Conservation (phyloP, 2,329 filamentous ascomycete genomes). For the Erysiphe neolycopersici region DNA sequence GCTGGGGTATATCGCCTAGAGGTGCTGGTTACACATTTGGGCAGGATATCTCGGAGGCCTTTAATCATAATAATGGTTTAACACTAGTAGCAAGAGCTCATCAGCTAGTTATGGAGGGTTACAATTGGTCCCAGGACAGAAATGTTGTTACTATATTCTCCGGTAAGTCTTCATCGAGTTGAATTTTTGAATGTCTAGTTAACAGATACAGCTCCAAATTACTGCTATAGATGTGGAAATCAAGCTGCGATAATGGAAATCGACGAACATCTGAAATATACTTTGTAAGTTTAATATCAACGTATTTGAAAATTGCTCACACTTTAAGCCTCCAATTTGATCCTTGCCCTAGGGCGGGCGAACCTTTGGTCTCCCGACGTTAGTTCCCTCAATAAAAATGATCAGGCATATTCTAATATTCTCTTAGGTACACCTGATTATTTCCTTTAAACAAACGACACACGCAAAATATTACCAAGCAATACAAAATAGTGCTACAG, state of each 20-base stretch:
- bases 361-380: slow-evolving; percentile 95
- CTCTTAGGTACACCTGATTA: slow-evolving; percentile 63
- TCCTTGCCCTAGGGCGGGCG: slow-evolving; percentile 84
- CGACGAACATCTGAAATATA: slow-evolving; percentile 32
- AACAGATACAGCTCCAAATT: slow-evolving; percentile 42
- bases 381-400: slow-evolving; percentile 14
- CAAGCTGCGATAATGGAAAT: slow-evolving; percentile 99
- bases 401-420: slow-evolving; percentile 2
- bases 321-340: slow-evolving; percentile 78
- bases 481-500: neutral
- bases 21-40: slow-evolving; percentile 89
- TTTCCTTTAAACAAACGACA: slow-evolving; percentile 46
- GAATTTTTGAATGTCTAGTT: neutral
- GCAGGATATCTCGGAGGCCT: slow-evolving; percentile 93
- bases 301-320: slow-evolving; percentile 8
- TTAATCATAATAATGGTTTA: slow-evolving; percentile 96
- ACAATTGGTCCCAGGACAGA: slow-evolving; percentile 96
- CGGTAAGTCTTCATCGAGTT: slow-evolving; percentile 22
- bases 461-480: neutral
- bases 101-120: slow-evolving; percentile 97
- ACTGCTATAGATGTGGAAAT: slow-evolving; percentile 97
- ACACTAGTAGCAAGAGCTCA: slow-evolving; percentile 89
- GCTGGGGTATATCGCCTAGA: slow-evolving; percentile 86
- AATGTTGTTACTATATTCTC: slow-evolving; percentile 99
- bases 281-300: neutral